Base-by-base conservation (phyloP, 2,329 filamentous ascomycete genomes). In the Coniosporium tulheliwenetii region DNA sequence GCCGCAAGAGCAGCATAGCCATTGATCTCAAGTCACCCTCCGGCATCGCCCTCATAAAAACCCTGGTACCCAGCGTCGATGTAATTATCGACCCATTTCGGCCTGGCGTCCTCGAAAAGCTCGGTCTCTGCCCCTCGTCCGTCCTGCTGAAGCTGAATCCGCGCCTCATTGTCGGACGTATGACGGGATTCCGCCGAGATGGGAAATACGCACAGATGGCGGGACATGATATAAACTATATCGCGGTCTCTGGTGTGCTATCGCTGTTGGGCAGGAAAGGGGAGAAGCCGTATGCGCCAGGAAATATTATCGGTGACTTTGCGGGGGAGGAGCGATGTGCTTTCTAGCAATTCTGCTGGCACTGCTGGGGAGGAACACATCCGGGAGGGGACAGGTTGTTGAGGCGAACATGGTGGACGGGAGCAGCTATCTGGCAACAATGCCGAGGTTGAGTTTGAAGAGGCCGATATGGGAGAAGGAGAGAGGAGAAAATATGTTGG, bases 321-420 rank as follows among this genome's bases (percentile, higher is more conserved):
- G 91, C 84, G 89, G 86, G 30, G 89, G 89, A 14, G 89, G 89
- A 30, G 79, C 81, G 1, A 78, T 77, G 48, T 78, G 91, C 35
- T 85, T 91, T 52, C 67, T 86, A 43, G 89, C 87, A 0, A 76
- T 96, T 4, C 59, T 95, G 41, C 66, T 95, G 14, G 89, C 91
- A 0, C 60, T 96, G 44, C 52, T 93, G 8, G 70, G 76, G 10
- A 67, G 85, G 30, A 64, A 69, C 38, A 63, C 60, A 36, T 77
- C 68, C 0, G 13, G 85, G 0, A 64, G 63, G 2, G 89, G 89
- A 0, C 89, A 95, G 62, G 79, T 95, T 10, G 86, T 96, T 8
- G 85, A 95, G 63, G 85, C 84, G 12, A 95, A 93, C 59, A 96
- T 96, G 89, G 89, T 95, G 10, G 89, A 96, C 62, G 89, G 89